phyloP scores from a whole-genome alignment of 805 yeast species.

The Yamadazyma sp. region DNA sequence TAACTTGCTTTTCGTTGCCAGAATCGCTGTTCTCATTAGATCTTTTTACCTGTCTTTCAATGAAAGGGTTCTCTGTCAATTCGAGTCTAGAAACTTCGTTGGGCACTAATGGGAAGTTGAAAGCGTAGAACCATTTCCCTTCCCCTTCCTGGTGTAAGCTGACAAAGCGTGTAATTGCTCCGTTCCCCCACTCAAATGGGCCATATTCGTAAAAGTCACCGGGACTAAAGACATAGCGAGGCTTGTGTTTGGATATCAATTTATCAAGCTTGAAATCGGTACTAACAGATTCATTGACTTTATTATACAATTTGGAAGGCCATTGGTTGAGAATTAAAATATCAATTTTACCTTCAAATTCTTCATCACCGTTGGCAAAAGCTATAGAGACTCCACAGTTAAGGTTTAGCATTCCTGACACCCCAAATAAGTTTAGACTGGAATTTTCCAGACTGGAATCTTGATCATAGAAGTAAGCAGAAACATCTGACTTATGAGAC shows the following conservation, averaged over 20 bases:
- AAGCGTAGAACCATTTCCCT: constrained; percentile 75
- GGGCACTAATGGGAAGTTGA: constrained; percentile 27
- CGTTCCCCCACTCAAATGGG: constrained; percentile 58
- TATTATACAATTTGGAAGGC: constrained; percentile 25
- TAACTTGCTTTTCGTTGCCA: constrained; percentile 24
- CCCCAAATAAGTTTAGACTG: constrained; percentile 15
- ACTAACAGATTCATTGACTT: neutral
- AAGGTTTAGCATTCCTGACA: constrained; percentile 36
- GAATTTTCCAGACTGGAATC: constrained; percentile 14
- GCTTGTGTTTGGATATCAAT: constrained; percentile 45
- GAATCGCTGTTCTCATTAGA: constrained; percentile 11
- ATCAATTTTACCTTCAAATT: constrained; percentile 35
- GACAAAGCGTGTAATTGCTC: constrained; percentile 57
- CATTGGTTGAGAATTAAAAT: constrained; percentile 59
- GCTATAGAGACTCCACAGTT: constrained; percentile 50
- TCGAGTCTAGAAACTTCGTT: constrained; percentile 11
- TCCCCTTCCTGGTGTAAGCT: constrained; percentile 62
- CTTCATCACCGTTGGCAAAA: constrained; percentile 33
- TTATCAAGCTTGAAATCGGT: constrained; percentile 38
- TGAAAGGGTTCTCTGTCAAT: constrained; percentile 28
- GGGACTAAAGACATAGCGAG: constrained; percentile 66
- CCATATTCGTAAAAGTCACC: constrained; percentile 56
- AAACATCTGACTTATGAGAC: neutral
- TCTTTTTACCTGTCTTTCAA: constrained; percentile 14
- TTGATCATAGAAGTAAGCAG: constrained; percentile 6